These are phyloP conservation scores for Paracamarosporium sp. DNA, from an alignment of 2,329 filamentous ascomycete genomes.

Conservation along the genomic window DNA sequence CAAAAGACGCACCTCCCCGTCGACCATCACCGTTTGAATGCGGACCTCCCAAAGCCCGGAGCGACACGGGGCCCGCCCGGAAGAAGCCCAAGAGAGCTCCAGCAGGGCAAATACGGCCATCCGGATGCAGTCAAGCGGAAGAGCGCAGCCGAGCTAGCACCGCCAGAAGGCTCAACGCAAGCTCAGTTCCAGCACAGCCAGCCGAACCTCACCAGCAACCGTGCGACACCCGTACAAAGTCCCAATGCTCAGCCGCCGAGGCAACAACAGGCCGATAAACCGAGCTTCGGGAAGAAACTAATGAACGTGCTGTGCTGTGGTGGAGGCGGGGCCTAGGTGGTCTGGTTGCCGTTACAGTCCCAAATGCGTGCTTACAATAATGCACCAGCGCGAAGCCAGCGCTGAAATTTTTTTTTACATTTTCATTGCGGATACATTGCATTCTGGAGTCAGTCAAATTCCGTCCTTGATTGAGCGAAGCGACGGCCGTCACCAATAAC, in stretches of 20 bases:
- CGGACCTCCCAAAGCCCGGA: conserved; percentile 65
- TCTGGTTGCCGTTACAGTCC: background rate
- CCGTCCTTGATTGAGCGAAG: conserved; percentile 41
- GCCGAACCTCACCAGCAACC: conserved; percentile 75
- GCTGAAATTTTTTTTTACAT: conserved; percentile 12
- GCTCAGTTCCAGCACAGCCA: conserved; percentile 97
- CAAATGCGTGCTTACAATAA: conserved; percentile 6
- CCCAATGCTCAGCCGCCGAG: conserved; percentile 60
- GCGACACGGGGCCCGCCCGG: conserved; percentile 60
- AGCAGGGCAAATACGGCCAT: conserved; percentile 26
- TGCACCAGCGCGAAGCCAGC: background rate
- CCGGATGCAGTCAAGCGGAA: conserved; percentile 63
- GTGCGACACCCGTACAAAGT: conserved; percentile 57
- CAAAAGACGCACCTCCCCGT: conserved; percentile 56
- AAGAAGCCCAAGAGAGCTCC: conserved; percentile 45
- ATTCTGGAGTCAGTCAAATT: conserved; percentile 47
- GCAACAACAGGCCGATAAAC: conserved; percentile 68
- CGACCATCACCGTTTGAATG: conserved; percentile 53
- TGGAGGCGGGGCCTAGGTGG: conserved; percentile 32
- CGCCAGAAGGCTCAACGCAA: conserved; percentile 88
- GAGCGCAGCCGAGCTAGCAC: conserved; percentile 79
- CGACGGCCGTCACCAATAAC: conserved; percentile 29
- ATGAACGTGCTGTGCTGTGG: conserved; percentile 91
- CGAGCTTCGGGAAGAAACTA: conserved; percentile 87
- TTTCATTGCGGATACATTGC: conserved; percentile 42